Evolutionary conservation across 176 grass and related monocot species (phyloP).

Genomic region (Neostapfia colusana): DNA sequence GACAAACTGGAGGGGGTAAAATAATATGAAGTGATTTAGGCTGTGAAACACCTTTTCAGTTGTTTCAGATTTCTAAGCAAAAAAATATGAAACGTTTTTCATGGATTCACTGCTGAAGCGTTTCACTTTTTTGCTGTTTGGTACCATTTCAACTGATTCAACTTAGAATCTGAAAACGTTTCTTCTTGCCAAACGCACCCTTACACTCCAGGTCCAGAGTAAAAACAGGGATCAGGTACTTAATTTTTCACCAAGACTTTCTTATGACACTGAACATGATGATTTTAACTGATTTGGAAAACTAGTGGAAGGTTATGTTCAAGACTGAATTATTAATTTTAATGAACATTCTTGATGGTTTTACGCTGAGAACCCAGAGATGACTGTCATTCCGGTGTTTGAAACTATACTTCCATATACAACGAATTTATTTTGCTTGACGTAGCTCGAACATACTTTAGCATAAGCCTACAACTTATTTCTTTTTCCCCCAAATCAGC

Average conservation of each 20-base stretch:
- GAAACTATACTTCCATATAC: too few relatives aligned
- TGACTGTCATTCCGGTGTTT: background rate
- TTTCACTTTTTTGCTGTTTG: too few relatives aligned
- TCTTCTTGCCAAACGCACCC: too few relatives aligned
- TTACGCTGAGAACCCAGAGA: background rate
- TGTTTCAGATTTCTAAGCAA: too few relatives aligned
- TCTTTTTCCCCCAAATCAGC: background rate
- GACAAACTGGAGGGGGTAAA: too few relatives aligned
- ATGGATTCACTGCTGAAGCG: too few relatives aligned
- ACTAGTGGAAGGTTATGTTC: background rate
- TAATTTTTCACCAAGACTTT: conserved; percentile 39
- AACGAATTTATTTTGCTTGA: too few relatives aligned
- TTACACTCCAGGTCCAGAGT: conserved; percentile 73
- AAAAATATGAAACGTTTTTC: too few relatives aligned
- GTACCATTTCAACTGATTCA: too few relatives aligned
- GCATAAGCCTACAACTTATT: background rate
- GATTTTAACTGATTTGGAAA: conserved; percentile 3
- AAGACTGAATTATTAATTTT: background rate
- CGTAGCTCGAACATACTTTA: background rate
- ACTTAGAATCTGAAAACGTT: too few relatives aligned
- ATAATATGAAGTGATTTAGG: too few relatives aligned
- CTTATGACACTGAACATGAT: conserved; percentile 9
- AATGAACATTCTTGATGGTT: background rate
- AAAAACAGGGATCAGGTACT: conserved; percentile 93
- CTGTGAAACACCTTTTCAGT: too few relatives aligned